Conservation (phyloP, 768 basidiomycete genomes). For the Leucosporidium scottii region DNA sequence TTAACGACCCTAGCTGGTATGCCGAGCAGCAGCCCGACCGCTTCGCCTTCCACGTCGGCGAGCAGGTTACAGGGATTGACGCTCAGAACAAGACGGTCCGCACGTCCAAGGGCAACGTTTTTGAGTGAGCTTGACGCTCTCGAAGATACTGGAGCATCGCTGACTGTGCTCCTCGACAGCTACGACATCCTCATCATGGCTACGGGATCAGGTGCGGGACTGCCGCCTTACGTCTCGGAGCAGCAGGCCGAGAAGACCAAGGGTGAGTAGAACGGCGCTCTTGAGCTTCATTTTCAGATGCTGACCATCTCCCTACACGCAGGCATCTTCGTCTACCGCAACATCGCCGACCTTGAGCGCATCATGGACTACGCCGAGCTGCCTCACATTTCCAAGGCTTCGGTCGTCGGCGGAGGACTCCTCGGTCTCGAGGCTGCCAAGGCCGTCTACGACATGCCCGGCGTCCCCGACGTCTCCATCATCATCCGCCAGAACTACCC, state of each 20-base stretch:
- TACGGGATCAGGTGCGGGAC: slow-evolving; percentile 60
- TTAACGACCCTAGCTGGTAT: slow-evolving; percentile 48
- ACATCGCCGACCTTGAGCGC: slow-evolving; percentile 58
- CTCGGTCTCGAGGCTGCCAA: slow-evolving; percentile 70
- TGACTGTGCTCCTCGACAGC: neutral
- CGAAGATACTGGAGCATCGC: neutral
- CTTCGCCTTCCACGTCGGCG: slow-evolving; percentile 53
- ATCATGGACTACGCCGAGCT: slow-evolving; percentile 57
- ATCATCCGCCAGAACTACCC: slow-evolving; percentile 37
- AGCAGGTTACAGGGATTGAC: slow-evolving; percentile 43
- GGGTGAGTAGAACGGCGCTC: slow-evolving; percentile 41
- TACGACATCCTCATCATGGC: slow-evolving; percentile 64
- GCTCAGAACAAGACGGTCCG: slow-evolving; percentile 47
- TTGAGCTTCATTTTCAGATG: too few relatives aligned
- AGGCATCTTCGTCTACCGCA: slow-evolving; percentile 61
- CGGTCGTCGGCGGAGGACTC: slow-evolving; percentile 59
- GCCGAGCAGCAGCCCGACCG: slow-evolving; percentile 50
- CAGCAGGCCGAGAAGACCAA: slow-evolving; percentile 45
- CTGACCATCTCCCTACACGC: neutral
- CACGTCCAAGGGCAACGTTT: slow-evolving; percentile 46
- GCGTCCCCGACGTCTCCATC: slow-evolving; percentile 45
- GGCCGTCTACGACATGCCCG: slow-evolving; percentile 56
- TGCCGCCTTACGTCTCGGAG: slow-evolving; percentile 55
- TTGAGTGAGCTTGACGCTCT: slow-evolving; percentile 5
- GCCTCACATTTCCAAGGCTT: slow-evolving; percentile 47